Evolutionary conservation across 2,329 filamentous ascomycete genomes (phyloP), one percentile per base, ranked within the genome.

Genomic region (Fusarium sp.): DNA sequence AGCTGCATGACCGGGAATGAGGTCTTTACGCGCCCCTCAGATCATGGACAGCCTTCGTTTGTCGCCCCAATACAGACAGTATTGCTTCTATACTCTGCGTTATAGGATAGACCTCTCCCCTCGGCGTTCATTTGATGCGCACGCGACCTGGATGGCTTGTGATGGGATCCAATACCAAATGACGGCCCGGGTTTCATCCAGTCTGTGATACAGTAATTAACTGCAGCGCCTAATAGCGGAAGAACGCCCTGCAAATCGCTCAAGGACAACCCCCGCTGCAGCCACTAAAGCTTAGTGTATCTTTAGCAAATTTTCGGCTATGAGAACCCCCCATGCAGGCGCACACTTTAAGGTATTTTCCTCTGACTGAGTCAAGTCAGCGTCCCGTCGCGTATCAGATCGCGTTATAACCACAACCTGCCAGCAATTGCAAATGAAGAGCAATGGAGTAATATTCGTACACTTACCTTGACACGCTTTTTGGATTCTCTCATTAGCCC

Each of bases 351-450:
- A 62, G 48, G 58, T 62, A 46, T 60, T 64, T 68, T 63, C 33
- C 41, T 55, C 40, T 48, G 41, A 43, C 40, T 23, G 45, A 69
- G 52, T 53, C 47, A 47, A 67, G 49, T 22, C 45, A 53, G 22
- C 52, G 65, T 69, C 66, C 56, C 66, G 66, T 69, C 66, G 61
- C 66, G 66, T 68, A 67, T 45, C 35, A 67, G 62, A 70, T 56
- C 67, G 67, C 67, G 67, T 62, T 40, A 13, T 50, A 48, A 56
- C 40, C 43, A 62, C 45, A 50, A 70, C 56, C 43, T 44, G 47
- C n/a, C 53, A 32, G 66, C 44, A 52, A 44, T 22, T 56, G 54
- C 19, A 27, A 64, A 23, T 55, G 10, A 37, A 27, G 14, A 56
- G 40, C 23, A 59, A 23, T 41, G 30, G 40, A 49, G 47, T 27